A percentile compares a stretch with the other conserved stretches of the same genome.
Evolutionary conservation across 2,329 filamentous ascomycete genomes (phyloP).

Genomic region (Fonsecaea nubica): DNA sequence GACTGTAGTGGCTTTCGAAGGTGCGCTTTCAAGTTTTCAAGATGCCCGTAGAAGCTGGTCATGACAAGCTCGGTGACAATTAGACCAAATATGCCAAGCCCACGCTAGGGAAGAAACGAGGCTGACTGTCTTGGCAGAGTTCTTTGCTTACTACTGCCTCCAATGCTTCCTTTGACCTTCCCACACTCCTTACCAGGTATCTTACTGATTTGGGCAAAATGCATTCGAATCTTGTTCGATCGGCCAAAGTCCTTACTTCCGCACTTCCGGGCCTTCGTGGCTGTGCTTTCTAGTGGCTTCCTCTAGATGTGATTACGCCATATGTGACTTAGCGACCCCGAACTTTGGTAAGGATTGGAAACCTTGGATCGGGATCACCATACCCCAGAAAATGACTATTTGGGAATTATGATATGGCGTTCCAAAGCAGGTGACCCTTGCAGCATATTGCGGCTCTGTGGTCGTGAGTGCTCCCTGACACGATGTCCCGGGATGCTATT

Average conservation of each 20-base stretch:
- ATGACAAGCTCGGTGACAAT: not conserved
- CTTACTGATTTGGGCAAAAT: not conserved
- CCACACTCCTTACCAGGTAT: not conserved
- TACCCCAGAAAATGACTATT: not conserved
- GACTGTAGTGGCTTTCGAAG: not conserved
- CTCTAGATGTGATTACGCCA: not conserved
- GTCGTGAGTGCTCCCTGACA: not conserved
- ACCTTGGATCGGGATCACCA: not conserved
- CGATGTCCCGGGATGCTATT: not conserved
- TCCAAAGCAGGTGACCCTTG: not conserved
- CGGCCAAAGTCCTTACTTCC: not conserved
- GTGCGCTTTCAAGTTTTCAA: not conserved
- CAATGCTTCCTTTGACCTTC: not conserved
- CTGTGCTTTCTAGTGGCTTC: not conserved
- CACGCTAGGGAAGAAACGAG: not conserved
- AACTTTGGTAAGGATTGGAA: not conserved
- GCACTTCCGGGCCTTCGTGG: not conserved
- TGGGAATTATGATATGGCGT: not conserved
- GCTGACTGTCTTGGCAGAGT: not conserved
- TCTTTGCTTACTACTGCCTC: not conserved
- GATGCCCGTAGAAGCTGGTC: not conserved
- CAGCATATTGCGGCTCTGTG: not conserved
- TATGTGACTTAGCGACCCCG: not conserved
- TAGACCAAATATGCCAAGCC: slow-evolving; percentile 5
- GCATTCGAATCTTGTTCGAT: not conserved